Base-by-base conservation (phyloP, 2,329 filamentous ascomycete species). In the Trichophyton schoenleinii region DNA sequence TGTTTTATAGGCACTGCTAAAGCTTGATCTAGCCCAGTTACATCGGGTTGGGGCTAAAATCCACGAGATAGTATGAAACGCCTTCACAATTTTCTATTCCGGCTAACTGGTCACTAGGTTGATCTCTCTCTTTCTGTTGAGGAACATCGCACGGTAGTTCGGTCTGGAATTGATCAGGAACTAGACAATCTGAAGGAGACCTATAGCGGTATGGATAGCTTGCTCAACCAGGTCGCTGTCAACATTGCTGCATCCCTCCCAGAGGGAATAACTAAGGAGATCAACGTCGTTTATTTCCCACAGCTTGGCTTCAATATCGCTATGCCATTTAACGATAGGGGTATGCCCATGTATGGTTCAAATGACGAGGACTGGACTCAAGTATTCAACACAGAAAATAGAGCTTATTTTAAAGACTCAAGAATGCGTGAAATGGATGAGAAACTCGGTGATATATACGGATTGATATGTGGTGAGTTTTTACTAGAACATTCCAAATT, bases 301-400 rank as follows among this genome's bases (percentile, higher is more conserved):
- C 91, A 96, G 68, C 83, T 96, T 42, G 94, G 94, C 0, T 99
- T 96, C 70, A 81, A 96, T 42, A 88, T 91, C 1, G 85, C 87
- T 0, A 85, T 95, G 15, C 81, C 81, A 1, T 72, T 86, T 2
- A 82, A 90, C 66, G 75, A 79, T 13, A 84, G 81, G 1, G 83
- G 83, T 0, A 75, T 79, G 55, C 81, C 83, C 0, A 76, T 82
- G 9, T 91, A 87, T 66, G 80, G 84, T 66, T 88, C 88, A 0
- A 77, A 81, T 62, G 78, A 79, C 15, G 84, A 85, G 61, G 73
- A 74, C 0, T 99, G 92, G 94, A 83, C 91, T 63, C 82, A 83
- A 61, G 84, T 88, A 70, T 96, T 97, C 67, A 79, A 80, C 2
- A 87, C 87, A 0, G 84, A 87, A 18, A 83, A 81, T 1, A 79